Base-by-base conservation (phyloP, 163 green algal genomes). In the Prototheca cutis region DNA sequence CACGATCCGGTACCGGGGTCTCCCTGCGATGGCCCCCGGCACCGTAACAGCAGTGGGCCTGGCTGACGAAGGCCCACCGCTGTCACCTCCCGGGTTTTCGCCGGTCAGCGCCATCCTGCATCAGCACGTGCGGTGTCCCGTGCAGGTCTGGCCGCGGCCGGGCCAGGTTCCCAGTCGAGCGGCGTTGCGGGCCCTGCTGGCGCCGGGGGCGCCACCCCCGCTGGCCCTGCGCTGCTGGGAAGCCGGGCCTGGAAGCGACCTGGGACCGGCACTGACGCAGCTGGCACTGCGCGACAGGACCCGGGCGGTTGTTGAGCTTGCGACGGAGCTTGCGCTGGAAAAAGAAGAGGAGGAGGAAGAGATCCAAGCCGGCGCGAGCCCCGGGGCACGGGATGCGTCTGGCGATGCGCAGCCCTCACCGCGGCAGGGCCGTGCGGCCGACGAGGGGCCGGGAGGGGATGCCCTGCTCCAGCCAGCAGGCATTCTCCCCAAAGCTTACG, bases 201-300 rank as follows among this genome's bases (percentile, higher is more conserved):
- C 18, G 6, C 42, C 17, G 10, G 18, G 42, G 10, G 18, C 17
- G n/a, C n/a, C n/a, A 21, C 0, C 42, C 13, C 42, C 23, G 42
- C 13, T 5, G 47, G 28, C 32, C 1, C 71, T 76, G 23, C 70
- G 66, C 36, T 76, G 68, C 53, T 76, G 68, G 68, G 68, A 76
- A 53, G 62, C 71, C 29, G 68, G 63, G 19, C 29, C 63, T 2
- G 68, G 68, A 19, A 71, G 62, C n/a, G 63, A 52, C 13, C 21
- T 76, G 23, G 27, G 65, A 31, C 62, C 71, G 28, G 68, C 62
- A 2, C 36, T 76, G 1, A 33, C 33, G 3, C 68, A 76, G 58
- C 65, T 76, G 42, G 42, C 13, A 17, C 17, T 10, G 36, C 36
- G 1, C 36, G 36, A 10, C 36, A 45, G 36, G 36, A 45, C 13